Conservation (phyloP, 441 rosid species). For the Syzygium malaccense region DNA sequence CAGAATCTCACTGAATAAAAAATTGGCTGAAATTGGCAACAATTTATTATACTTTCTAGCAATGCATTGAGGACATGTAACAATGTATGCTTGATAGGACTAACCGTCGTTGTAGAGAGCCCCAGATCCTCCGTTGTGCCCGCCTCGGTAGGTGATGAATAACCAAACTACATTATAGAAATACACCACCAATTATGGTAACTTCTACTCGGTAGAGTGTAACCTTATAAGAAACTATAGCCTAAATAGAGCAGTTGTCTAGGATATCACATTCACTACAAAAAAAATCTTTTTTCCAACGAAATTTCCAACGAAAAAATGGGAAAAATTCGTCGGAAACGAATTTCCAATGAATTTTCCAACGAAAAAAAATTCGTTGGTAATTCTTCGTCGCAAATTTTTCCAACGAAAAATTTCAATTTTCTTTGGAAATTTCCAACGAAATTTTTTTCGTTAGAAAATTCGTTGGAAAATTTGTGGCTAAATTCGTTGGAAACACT, state of each 20-base stretch:
- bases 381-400: too few species aligned
- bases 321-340: too few species aligned
- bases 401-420: too few species aligned
- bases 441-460: too few species aligned
- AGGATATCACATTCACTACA: not conserved
- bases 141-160: constrained; percentile 60
- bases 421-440: too few species aligned
- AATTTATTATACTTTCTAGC: not conserved
- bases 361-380: too few species aligned
- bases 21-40: not conserved
- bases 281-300: too few species aligned
- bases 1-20: not conserved
- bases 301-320: too few species aligned
- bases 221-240: not conserved
- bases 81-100: not conserved
- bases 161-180: constrained; percentile 24
- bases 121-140: constrained; percentile 46
- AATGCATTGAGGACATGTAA: not conserved
- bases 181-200: not conserved
- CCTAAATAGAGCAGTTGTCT: not conserved
- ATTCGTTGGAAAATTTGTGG: too few species aligned
- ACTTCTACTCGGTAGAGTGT: not conserved
- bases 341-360: too few species aligned
- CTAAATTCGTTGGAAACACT: too few species aligned
- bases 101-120: constrained; percentile 42